Evolutionary conservation across 2,329 filamentous ascomycete species (phyloP).

Genomic region (Aspergillus sp.): DNA sequence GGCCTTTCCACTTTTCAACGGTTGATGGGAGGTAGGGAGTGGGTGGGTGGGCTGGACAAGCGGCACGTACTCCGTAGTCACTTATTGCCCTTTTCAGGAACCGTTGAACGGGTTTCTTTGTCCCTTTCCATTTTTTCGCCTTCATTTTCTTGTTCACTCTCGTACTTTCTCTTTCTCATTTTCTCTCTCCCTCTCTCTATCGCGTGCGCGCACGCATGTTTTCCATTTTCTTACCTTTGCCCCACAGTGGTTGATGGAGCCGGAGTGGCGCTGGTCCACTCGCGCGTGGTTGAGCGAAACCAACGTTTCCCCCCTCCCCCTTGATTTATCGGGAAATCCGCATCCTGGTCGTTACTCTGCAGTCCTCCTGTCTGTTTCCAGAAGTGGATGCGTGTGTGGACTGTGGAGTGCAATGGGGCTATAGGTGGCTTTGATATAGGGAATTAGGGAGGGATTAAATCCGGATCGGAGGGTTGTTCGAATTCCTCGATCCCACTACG

Average conservation of each 20-base stretch:
- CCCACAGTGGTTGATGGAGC: conserved; percentile 2
- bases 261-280: conserved; percentile 3
- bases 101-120: not conserved
- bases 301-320: not conserved
- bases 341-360: not conserved
- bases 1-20: not conserved
- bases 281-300: not conserved
- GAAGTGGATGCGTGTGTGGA: not conserved
- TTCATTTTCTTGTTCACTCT: not conserved
- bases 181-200: not conserved
- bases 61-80: no score
- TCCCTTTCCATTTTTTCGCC: not conserved
- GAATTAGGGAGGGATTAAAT: not conserved
- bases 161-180: not conserved
- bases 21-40: not conserved
- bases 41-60: not conserved
- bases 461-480: not conserved
- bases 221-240: not conserved
- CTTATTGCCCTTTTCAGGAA: not conserved
- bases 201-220: no score
- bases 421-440: not conserved
- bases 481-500: not conserved
- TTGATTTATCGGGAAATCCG: not conserved
- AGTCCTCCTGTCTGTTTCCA: not conserved
- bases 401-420: not conserved